Conservation (phyloP, 257 asterid species). For the Scutellaria baicalensis region DNA sequence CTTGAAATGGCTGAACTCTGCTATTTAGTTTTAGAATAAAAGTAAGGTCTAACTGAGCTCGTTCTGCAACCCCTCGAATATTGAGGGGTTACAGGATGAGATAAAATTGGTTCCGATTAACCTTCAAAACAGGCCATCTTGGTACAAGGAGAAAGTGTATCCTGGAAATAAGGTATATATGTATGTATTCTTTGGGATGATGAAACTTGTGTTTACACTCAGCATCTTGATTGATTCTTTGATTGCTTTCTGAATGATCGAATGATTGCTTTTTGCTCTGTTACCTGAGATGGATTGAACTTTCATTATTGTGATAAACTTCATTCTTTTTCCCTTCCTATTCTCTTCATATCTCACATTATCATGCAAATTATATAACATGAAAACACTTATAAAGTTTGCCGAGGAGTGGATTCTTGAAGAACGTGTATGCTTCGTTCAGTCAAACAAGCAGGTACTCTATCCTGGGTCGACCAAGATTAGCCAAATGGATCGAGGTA, state of each 20-base stretch:
- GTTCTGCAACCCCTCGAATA: not conserved
- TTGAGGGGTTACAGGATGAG: constrained; percentile 50
- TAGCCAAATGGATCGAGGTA: constrained; percentile 50
- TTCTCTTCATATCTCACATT: not conserved
- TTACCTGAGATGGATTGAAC: constrained; percentile 19
- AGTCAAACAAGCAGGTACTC: constrained; percentile 39
- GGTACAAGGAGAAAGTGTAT: constrained; percentile 69
- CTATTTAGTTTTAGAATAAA: not conserved
- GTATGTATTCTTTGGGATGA: not conserved
- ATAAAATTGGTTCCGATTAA: constrained; percentile 49
- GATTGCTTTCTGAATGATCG: not conserved
- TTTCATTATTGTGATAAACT: not conserved
- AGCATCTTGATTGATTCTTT: not conserved
- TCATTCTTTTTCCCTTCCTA: not conserved
- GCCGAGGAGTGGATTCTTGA: constrained; percentile 38
- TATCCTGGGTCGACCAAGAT: constrained; percentile 35
- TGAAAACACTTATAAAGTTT: constrained; percentile 20
- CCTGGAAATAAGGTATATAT: constrained; percentile 44
- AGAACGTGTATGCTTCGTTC: constrained; percentile 24
- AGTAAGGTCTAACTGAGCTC: not conserved
- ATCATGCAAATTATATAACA: not conserved
- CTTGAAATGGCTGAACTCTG: not conserved
- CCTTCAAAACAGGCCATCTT: constrained; percentile 49
- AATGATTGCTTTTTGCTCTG: no score
- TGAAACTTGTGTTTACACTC: not conserved